phyloP scores from a whole-genome alignment of 495 filamentous ascomycete genomes.

The Thozetella sp. region DNA sequence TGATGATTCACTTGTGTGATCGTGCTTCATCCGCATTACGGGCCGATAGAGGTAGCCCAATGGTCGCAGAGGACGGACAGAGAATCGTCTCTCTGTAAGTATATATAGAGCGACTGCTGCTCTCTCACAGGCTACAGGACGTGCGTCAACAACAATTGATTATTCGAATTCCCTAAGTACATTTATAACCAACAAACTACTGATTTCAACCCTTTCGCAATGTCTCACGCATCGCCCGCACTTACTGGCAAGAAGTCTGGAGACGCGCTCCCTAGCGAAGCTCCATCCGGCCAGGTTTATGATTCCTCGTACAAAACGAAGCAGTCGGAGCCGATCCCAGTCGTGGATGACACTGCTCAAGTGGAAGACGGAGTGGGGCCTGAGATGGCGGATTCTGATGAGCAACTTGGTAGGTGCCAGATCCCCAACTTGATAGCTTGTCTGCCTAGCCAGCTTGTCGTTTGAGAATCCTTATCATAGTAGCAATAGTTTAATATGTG shows the following conservation, averaged over 20 bases:
- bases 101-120: neutral
- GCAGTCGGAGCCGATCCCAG: conserved; percentile 46
- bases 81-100: neutral
- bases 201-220: conserved; percentile 1
- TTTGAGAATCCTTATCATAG: neutral
- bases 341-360: conserved; percentile 49
- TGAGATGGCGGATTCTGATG: conserved; percentile 47
- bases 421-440: too few species aligned
- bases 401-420: conserved; percentile 49
- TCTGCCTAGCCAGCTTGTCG: neutral
- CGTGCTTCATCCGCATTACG: neutral
- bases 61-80: too few species aligned
- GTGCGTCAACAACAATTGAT: neutral
- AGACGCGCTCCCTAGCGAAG: conserved; percentile 12
- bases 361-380: conserved; percentile 50
- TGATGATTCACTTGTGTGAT: neutral
- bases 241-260: conserved; percentile 21
- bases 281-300: conserved; percentile 22
- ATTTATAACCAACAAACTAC: neutral
- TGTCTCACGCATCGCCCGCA: conserved; percentile 22
- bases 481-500: too few species aligned
- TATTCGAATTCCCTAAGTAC: neutral
- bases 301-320: conserved; percentile 29
- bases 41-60: neutral
- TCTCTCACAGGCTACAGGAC: neutral